Base-by-base conservation (phyloP, 2,329 filamentous ascomycete genomes). In the Monilinia fructicola region DNA sequence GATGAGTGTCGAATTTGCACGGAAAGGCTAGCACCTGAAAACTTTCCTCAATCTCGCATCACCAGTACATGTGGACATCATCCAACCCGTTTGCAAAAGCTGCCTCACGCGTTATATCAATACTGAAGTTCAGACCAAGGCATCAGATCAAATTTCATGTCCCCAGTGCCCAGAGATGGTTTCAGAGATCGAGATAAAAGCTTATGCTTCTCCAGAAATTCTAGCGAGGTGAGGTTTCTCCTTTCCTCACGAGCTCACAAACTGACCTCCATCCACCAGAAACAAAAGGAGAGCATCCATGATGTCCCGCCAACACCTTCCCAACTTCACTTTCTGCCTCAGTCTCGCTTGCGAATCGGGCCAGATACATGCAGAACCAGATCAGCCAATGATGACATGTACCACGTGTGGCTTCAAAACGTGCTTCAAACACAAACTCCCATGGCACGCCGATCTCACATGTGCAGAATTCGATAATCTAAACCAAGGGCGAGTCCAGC, bases 311-410 rank as follows among this genome's bases (percentile, higher is more conserved):
- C 40, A 64, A 38, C 38, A 38, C 11, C 62, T 38, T 7, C 52
- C 50, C 23, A 64, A 54, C 21, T 64, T 55, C 14, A 44, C 35
- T 6, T 56, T 50, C 11, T 55, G 62, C 16, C 26, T 64, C 3
- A 5, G 21, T 18, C 31, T n/a, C 28, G 26, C 4, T 6, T 64
- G 62, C 11, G 42, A 64, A 23, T 46, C 35, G n/a, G 53, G 62
- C 2, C 62, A 56, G 7, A 46, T 56, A 40, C 62, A 64, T n/a
- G 7, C 28, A 18, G 26, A 28, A 23, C 18, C 26, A 1, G 53
- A 46, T 14, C 16, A 58, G 9, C 62, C 62, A 48, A 48, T 58
- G 53, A 64, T 64, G 52, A 58, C 10, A 50, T 64, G 52, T 18
- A 26, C 26, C 21, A 26, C 40, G 16, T 64, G 53, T 46, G 16